Base-by-base conservation (phyloP, 179 eudicot species). In the Nepenthes alata region DNA sequence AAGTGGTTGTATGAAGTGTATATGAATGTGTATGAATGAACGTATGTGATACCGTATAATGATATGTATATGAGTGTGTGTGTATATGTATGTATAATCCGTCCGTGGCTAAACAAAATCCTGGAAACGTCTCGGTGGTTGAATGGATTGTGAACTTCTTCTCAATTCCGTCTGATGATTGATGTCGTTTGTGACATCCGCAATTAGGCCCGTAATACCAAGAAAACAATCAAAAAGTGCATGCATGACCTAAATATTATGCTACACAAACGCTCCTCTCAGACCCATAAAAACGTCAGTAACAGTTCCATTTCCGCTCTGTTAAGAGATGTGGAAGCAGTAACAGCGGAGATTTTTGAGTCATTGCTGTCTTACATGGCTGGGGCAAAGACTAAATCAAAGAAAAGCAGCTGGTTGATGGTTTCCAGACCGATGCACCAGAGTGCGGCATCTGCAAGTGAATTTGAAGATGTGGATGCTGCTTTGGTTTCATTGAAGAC, bases 291-390 rank as follows among this genome's bases (percentile, higher is more conserved):
- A 25, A 25, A 25, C 25, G 25, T 25, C 25, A 25, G 60, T 47
- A 65, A 37, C 4, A 56, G 10, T 37, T n/a, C 47, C 25, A 58
- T 53, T 12, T 3, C 51, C 25, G 49, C 47, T 41, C 5, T 55
- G 6, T 37, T 72, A 38, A 60, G 60, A n/a, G 59, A 72, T 6
- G 59, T 66, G 38, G 71, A 66, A 11, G 60, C 41, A 36, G 62
- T 63, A 34, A 69, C 63, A 0, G 25, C 64, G 0, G 12, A 38
- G 35, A 47, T 36, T 15, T 69, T 74, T 36, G 67, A 55, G 64
- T 69, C 73, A 8, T 53, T 74, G 53, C 9, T 69, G 62, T 60
- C 67, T 0, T 65, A 45, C 41, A 57, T 65, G 12, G 55, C 60
- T 2, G 62, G 53, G 44, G n/a, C 59, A 55, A 74, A 65, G 55